A percentile compares a stretch with the other conserved stretches of the same genome.
Conservation (phyloP, 2,329 filamentous ascomycete genomes). For the Chaetothyriales sp. region DNA sequence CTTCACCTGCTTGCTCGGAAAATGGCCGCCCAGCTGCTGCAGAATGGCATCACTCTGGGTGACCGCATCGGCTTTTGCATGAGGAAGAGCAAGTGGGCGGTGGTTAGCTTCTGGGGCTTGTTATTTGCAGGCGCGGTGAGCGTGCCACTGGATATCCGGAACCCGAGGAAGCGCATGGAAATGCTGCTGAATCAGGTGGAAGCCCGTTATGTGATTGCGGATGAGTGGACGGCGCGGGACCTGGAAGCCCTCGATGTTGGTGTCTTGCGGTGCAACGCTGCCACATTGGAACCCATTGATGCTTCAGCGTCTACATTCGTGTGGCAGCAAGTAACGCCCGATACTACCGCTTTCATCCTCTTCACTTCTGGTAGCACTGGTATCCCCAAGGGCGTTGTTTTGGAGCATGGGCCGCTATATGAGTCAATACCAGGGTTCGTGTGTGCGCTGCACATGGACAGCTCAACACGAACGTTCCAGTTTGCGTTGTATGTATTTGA, state of each 20-base stretch:
- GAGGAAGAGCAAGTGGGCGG: conserved; percentile 29
- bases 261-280: too few relatives aligned
- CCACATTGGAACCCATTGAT: too few relatives aligned
- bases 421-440: not conserved
- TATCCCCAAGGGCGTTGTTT: conserved; percentile 45
- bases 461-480: conserved; percentile 46
- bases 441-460: too few relatives aligned
- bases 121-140: conserved; percentile 31
- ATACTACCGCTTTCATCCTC: conserved; percentile 36
- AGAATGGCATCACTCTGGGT: not conserved
- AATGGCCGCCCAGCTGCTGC: not conserved
- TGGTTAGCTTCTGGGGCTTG: conserved; percentile 28
- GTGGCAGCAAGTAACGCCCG: not conserved
- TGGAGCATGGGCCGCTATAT: not conserved
- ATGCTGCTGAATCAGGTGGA: conserved; percentile 25
- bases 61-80: conserved; percentile 25
- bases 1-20: conserved; percentile 1
- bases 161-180: conserved; percentile 25
- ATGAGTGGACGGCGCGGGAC: not conserved
- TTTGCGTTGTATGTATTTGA: conserved; percentile 46
- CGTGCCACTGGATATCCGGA: conserved; percentile 26
- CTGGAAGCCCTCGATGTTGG: conserved; percentile 17
- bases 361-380: conserved; percentile 46
- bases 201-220: conserved; percentile 20
- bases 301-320: conserved; percentile 7